phyloP scores from a whole-genome alignment of 257 asterid genomes.

The Ocimum tenuiflorum region DNA sequence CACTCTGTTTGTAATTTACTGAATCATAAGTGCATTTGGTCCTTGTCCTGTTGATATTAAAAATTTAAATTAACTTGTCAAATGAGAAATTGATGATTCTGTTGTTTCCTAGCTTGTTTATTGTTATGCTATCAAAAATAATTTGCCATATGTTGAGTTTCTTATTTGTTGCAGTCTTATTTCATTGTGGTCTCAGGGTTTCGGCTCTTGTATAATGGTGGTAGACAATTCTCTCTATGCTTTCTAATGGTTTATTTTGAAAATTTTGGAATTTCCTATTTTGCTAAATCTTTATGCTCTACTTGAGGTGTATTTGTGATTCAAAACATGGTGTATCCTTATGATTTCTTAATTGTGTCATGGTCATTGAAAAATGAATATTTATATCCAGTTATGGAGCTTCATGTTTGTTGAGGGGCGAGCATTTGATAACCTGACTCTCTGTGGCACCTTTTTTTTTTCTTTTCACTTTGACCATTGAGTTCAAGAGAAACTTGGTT shows the following conservation, averaged over 20 bases:
- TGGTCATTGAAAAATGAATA: neutral
- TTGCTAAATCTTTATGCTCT: neutral
- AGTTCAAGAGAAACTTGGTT: constrained; percentile 2
- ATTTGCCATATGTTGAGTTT: neutral
- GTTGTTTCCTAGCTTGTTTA: neutral
- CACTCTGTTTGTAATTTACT: neutral
- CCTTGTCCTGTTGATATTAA: neutral
- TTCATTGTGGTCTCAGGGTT: neutral
- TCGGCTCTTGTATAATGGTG: neutral
- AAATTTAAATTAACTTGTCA: neutral
- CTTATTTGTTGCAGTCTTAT: neutral
- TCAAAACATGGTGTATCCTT: neutral
- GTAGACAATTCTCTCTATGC: neutral
- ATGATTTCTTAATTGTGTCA: neutral
- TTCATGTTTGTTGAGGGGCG: neutral
- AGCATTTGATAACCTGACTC: neutral
- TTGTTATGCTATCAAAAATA: no score
- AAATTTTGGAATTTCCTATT: neutral
- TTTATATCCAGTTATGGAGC: neutral
- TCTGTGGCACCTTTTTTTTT: neutral
- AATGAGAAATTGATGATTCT: neutral
- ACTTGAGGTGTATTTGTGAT: neutral
- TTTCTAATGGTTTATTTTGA: neutral
- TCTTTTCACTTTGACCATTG: neutral
- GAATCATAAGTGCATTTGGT: neutral